phyloP scores from a whole-genome alignment of 345 rosid species.

The Brassica napus region Da-Ae NC_063442.1:36073501-36074000 shows the following conservation, averaged over 20 bases:
- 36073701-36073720: background rate
- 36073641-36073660: no score
- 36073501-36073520: conserved; percentile 6
- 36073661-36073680: no score
- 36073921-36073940: conserved; percentile 45
- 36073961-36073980: conserved; percentile 31
- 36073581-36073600: no score
- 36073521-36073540: background rate
- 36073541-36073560: no score
- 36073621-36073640: no score
- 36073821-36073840: conserved; percentile 21
- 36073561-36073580: no score
- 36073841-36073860: background rate
- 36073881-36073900: conserved; percentile 30
- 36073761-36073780: background rate
- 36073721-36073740: conserved; percentile 11
- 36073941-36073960: conserved; percentile 24
- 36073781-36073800: conserved; percentile 3
- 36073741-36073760: conserved; percentile 2
- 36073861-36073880: conserved; percentile 18
- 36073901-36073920: conserved; percentile 40
- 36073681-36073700: no score
- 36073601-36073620: no score
- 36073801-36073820: background rate
- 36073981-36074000: background rate